Conservation (phyloP, 495 filamentous ascomycete species). For the Lasiosphaeriaceae sp. region DNA sequence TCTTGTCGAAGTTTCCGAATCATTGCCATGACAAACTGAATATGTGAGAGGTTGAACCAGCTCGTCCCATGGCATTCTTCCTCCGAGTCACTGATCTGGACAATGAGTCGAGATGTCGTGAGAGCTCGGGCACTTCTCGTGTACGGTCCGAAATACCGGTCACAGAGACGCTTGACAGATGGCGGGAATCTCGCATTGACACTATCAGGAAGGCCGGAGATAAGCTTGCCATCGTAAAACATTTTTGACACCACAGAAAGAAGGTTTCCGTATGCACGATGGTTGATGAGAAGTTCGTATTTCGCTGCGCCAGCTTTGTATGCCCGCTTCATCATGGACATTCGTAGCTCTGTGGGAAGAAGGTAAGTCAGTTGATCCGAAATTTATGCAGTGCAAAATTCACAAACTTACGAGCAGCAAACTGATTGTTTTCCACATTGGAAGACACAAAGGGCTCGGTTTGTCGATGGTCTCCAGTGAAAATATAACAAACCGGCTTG, state of each 20-base stretch:
- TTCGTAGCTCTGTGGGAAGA: constrained; percentile 4
- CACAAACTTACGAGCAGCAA: too few species aligned
- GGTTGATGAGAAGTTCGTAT: constrained; percentile 23
- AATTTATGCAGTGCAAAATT: too few species aligned
- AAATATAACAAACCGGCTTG: constrained; percentile 22
- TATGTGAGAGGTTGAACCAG: too few species aligned
- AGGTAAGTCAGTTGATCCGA: too few species aligned
- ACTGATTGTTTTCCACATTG: too few species aligned
- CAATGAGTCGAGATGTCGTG: constrained; percentile 15
- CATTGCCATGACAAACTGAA: constrained; percentile 26
- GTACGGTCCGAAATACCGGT: constrained; percentile 5
- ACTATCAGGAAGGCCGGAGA: neutral
- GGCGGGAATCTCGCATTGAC: neutral
- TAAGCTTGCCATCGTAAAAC: constrained; percentile 17
- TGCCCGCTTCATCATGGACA: constrained; percentile 25
- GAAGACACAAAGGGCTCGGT: constrained; percentile 20
- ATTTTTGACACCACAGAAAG: constrained; percentile 15
- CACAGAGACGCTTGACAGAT: constrained; percentile 1
- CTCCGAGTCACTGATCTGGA: constrained; percentile 8
- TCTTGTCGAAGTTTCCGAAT: constrained; percentile 11
- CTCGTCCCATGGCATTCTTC: neutral
- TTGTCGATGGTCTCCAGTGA: constrained; percentile 25
- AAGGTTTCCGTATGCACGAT: constrained; percentile 21
- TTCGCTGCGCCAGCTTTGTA: constrained; percentile 1
- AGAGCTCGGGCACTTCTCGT: neutral